Base-by-base conservation (phyloP, 495 filamentous ascomycete species). In the Neurospora hispaniola region DNA sequence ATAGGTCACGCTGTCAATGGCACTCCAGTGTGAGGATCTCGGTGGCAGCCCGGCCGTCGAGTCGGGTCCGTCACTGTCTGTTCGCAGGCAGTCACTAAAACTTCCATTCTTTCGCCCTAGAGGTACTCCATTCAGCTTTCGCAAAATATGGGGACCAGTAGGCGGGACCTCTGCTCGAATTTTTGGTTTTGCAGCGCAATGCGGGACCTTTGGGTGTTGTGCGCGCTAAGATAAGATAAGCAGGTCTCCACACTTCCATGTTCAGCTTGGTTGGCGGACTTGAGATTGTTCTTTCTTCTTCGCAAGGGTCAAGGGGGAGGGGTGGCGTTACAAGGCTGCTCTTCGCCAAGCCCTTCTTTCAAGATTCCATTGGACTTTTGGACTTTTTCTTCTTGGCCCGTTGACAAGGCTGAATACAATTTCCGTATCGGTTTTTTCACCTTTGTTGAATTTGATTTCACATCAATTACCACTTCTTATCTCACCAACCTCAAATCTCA, bases 141-240 rank as follows among this genome's bases (percentile, higher is more conserved):
- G 42, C 69, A 40, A 44, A 69, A 72, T 72, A 9, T 62, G 54
- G 54, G 54, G 54, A 62, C 23, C 54, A 62, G 23, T 23, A 31
- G 54, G 54, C 54, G 54, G 71, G 48, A 38, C 40, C 39, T 39
- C 62, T 69, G 70, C 73, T 74, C 74, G 75, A 79, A 77, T 82
- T 82, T 75, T 82, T 78, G 76, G 77, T 78, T 79, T 80, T 79
- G 78, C 75, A 73, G 74, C 42, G 54, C 76, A 71, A 78, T 81
- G 77, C 77, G 77, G 78, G 78, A 76, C 74, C 69, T 78, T 72
- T 73, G 75, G 54, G 76, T 38, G 35, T 80, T 81, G 80, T 80
- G 80, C 78, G 80, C 78, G 79, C 80, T 80, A 81, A 79, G 80
- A 80, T 80, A 81, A 79, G 78, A 80, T 81, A 80, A 79, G 71